Evolutionary conservation across 108 stramenopile species (phyloP), one percentile per base, ranked within the genome.

Genomic region (Pelagomonas calceolata): DNA sequence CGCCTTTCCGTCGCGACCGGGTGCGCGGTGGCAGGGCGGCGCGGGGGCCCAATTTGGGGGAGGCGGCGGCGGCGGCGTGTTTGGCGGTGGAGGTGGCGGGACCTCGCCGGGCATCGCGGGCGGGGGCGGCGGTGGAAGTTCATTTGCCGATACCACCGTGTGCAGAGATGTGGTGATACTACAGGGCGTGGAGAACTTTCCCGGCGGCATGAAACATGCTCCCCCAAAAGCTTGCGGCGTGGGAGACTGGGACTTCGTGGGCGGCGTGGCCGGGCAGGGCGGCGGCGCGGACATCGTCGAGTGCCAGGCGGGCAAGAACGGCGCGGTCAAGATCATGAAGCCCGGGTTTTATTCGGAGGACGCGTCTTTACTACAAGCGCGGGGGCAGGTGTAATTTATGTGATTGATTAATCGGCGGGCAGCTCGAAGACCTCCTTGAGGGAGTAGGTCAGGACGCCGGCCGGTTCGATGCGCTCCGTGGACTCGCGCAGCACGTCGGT

Each of bases 61-160:
- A 34, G 85, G 85, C 15, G 85, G 82, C 36, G 82, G 81, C 32
- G 78, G 79, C 51, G 84, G 85, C 29, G 66, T 80, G 32, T 84
- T 80, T 16, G 85, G 85, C 14, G 85, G 85, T 0, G 85, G 85
- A 4, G 85, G 85, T 9, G 85, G 85, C 3, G 85, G 85, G 4
- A 82, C 84, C 0, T 71, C 79, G 31, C 85, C 85, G 0, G 85
- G 85, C 5, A 79, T 85, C 34, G 83, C 75, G 14, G 85, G 85
- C 32, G 85, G 85, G 34, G 85, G 85, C 17, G 85, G 85, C 35
- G 85, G 85, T 18, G 85, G 85, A 16, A 73, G 73, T 0, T 66
- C 73, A 37, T 85, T 75, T 67, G 76, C 82, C 34, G 68, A 80
- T 30, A 18, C 36, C 18, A 67, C 74, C 12, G 29, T 34, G 12